Base-by-base conservation (phyloP, 1,284 basidiomycete genomes). In the Ceratobasidium sp. region DNA sequence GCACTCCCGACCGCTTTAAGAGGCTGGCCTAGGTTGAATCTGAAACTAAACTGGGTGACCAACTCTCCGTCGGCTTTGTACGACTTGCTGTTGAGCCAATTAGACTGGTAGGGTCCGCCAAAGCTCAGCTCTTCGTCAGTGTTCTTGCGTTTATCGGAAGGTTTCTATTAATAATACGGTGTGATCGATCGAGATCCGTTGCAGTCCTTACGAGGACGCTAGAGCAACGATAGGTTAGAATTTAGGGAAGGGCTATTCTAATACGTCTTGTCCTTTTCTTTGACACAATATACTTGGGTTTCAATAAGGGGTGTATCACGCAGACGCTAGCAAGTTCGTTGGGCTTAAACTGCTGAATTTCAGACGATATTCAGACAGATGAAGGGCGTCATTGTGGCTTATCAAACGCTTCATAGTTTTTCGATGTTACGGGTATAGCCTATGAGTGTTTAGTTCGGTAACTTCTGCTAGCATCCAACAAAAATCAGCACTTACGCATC, bases 11-110 rank as follows among this genome's bases (percentile, higher is more conserved):
- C 53, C 3, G 53, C 58, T 45, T 69, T 39, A 17, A 58, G 67
- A 17, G 53, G 13, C 6, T 37, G 47, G 26, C 45, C 67, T 53
- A 69, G 23, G 35, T 31, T 42, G n/a, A 56, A 23, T 37, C 58
- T 58, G 67, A 69, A 69, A 2, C 53, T 58, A 54, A 26, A 58
- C 54, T 69, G 58, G 67, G 67, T 69, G 53, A 56, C 54, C 8
- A 20, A 10, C n/a, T n/a, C n/a, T n/a, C 54, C 54, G 17, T n/a
- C 58, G 7, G 67, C 67, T 3, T 60, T 31, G 56, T 33, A 6
- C 3, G 56, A 23, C 2, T 17, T 17, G 28, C 28, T 60, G 3
- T 28, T 33, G 56, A 60, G 20, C 7, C 31, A 60, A 31, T 60
- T 60, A 23, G 67, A 45, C 31, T 69, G 67, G 28, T 23, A n/a